phyloP scores from a whole-genome alignment of 345 rosid genomes.

The Jatropha curcas region DNA sequence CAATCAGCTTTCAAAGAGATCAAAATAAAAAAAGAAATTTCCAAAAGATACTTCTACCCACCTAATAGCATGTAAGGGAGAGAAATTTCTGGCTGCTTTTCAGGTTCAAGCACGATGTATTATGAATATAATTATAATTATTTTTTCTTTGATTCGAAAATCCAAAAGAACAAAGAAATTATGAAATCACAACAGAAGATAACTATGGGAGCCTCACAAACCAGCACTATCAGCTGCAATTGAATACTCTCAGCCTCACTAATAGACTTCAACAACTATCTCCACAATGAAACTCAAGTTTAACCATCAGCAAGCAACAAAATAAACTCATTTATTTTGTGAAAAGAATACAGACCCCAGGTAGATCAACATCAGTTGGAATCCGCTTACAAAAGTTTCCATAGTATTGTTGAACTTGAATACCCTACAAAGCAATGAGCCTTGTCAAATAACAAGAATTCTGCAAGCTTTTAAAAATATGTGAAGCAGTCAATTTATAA shows the following conservation, averaged over 20 bases:
- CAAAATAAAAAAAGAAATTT: not conserved
- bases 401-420: constrained; percentile 91
- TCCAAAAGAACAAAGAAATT: not conserved
- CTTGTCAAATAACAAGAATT: constrained; percentile 1
- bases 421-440: constrained; percentile 54
- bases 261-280: not conserved
- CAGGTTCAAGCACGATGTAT: not conserved
- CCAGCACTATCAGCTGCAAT: no score
- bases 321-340: not conserved
- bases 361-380: constrained; percentile 92
- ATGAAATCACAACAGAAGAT: not conserved
- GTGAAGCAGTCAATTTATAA: not conserved
- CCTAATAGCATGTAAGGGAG: not conserved
- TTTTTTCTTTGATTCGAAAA: not conserved
- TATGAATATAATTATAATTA: not conserved
- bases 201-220: not conserved
- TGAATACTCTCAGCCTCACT: not conserved
- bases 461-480: not conserved
- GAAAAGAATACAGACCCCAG: constrained; percentile 67
- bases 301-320: not conserved
- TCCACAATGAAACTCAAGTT: not conserved
- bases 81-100: not conserved
- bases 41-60: not conserved
- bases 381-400: constrained; percentile 97
- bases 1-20: constrained; percentile 1